Conservation (phyloP, 2,329 filamentous ascomycete genomes). For the Pleurostoma richardsiae region DNA sequence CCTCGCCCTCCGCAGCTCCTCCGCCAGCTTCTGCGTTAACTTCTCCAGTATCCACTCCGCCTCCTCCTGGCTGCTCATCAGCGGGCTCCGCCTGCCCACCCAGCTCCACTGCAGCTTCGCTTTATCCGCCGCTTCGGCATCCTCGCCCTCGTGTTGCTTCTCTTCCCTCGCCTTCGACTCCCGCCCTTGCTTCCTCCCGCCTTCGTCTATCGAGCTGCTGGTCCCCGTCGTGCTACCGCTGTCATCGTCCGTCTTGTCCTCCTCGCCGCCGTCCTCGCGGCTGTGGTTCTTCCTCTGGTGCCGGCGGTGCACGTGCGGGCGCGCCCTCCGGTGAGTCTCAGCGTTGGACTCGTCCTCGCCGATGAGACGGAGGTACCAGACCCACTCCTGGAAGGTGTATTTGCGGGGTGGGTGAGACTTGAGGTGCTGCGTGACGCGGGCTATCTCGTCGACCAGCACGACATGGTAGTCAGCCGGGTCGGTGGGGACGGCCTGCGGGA, state of each 20-base stretch:
- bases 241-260: slow-evolving; percentile 6
- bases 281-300: slow-evolving; percentile 1
- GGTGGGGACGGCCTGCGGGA: slow-evolving; percentile 30
- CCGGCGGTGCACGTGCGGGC: slow-evolving; percentile 3
- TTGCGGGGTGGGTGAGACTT: slow-evolving; percentile 50
- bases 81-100: slow-evolving; percentile 63
- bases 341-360: slow-evolving; percentile 54
- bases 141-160: slow-evolving; percentile 20
- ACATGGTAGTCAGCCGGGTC: slow-evolving; percentile 50
- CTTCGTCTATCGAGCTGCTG: slow-evolving; percentile 1
- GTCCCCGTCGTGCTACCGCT: neutral
- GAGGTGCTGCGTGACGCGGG: slow-evolving; percentile 59
- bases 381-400: slow-evolving; percentile 84
- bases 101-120: slow-evolving; percentile 59
- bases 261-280: neutral
- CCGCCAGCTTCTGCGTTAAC: slow-evolving; percentile 51
- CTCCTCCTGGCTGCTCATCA: slow-evolving; percentile 65
- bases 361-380: slow-evolving; percentile 76
- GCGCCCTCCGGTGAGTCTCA: slow-evolving; percentile 40
- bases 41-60: slow-evolving; percentile 69
- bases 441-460: slow-evolving; percentile 69
- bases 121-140: slow-evolving; percentile 4
- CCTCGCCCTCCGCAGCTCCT: slow-evolving; percentile 31
- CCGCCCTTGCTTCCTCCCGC: slow-evolving; percentile 8
- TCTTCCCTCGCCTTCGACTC: slow-evolving; percentile 2